Base-by-base conservation (phyloP, 306 rosid genomes). In the Phaseolus lunatus region DNA sequence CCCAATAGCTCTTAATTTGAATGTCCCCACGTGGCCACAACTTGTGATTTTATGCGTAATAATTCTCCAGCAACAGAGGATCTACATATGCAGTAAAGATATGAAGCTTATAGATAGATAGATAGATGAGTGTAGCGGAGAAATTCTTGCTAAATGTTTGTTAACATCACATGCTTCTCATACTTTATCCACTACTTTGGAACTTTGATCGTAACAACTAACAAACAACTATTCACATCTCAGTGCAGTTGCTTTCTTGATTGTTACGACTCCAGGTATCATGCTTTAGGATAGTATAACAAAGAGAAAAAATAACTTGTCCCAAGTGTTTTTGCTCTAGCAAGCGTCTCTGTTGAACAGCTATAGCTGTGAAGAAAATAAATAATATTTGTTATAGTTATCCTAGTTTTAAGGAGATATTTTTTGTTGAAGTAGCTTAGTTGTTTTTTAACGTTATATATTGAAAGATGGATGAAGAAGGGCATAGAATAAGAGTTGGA, bases 161-260 rank as follows among this genome's bases (percentile, higher is more conserved):
- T 3, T 39, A 41, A 41, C 31, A 57, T 73, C 43, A 39, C 23
- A 20, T 72, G 41, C 15, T 50, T n/a, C 50, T 53, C 20, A 0
- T 52, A 19, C 1, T 70, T 54, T 54, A 63, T 35, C 35, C 29
- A 72, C 24, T 54, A 37, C 41, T 23, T 72, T 22, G 24, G 39
- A 20, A 56, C 41, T 37, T 15, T 39, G 77, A 56, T 44, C 3
- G 9, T 59, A 24, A 43, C 59, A 59, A 26, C 19, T n/a, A 24
- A 41, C n/a, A 14, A 8, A 15, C 15, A 37, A 41, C 41, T 44
- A 58, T 73, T 73, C 7, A 37, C 78, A 26, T 73, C 56, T 57
- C 16, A 56, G 4, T 37, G 68, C n/a, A 73, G 44, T 58, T 69
- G 1, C 20, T 54, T 54, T 72, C 67, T 23, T 72, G 77, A 72